phyloP scores from a whole-genome alignment of 2,329 filamentous ascomycete species.

The Colletotrichum liriopes region DNA sequence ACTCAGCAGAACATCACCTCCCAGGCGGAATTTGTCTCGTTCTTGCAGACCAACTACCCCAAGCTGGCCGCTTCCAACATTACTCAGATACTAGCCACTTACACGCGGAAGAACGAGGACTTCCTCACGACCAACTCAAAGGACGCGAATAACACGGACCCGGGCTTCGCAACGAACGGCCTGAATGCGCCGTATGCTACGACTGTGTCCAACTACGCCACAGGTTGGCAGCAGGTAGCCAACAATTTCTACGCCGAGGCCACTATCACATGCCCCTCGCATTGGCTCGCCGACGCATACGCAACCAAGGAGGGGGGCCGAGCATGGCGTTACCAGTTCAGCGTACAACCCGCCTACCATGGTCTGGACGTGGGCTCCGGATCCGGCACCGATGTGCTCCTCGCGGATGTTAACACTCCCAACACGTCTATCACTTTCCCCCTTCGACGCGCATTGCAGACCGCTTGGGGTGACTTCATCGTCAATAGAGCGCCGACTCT shows the following conservation, averaged over 20 bases:
- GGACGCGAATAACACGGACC: conserved; percentile 34
- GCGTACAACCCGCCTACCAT: conserved; percentile 28
- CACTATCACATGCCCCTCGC: conserved; percentile 24
- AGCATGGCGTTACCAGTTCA: conserved; percentile 35
- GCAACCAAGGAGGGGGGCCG: conserved; percentile 13
- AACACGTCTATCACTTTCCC: not conserved
- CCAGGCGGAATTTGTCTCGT: conserved; percentile 16
- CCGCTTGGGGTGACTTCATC: conserved; percentile 33
- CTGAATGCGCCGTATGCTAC: conserved; percentile 19
- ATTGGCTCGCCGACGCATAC: conserved; percentile 35
- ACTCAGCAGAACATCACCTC: conserved; percentile 27
- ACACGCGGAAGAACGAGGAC: conserved; percentile 19
- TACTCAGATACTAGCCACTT: conserved; percentile 6
- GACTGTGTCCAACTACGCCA: conserved; percentile 28
- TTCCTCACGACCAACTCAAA: conserved; percentile 19
- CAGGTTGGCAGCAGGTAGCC: conserved; percentile 35
- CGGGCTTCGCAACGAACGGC: conserved; percentile 24
- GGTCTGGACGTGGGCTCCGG: conserved; percentile 28
- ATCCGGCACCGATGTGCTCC: conserved; percentile 15
- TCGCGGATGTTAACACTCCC: conserved; percentile 9
- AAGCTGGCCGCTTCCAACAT: conserved; percentile 9
- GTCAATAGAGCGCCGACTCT: conserved; percentile 6
- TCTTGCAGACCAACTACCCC: conserved; percentile 20
- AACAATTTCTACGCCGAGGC: conserved; percentile 37
- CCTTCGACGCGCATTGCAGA: conserved; percentile 10